Conservation (phyloP, 371 early-diverging fungal genomes). For the Chytridium lagenaria region DNA sequence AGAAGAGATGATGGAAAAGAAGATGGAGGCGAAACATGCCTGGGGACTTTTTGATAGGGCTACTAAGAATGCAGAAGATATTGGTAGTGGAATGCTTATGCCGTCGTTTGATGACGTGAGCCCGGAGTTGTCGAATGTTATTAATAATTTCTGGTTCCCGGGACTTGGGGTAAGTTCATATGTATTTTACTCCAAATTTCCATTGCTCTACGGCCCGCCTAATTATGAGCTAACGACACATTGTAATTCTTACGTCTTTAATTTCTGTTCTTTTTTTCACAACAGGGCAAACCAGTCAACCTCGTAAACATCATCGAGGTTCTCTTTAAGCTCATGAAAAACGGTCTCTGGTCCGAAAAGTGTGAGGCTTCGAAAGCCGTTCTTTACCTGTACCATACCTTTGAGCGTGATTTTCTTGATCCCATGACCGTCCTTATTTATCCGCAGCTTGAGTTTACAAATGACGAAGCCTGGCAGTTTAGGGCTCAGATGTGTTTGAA, state of each 20-base stretch:
- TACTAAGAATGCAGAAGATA: conserved; percentile 11
- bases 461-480: conserved; percentile 48
- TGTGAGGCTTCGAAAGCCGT: conserved; percentile 50
- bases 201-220: no score
- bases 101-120: neutral
- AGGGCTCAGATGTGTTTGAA: conserved; percentile 45
- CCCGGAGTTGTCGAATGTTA: conserved; percentile 34
- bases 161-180: conserved; percentile 40
- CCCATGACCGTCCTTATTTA: conserved; percentile 37
- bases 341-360: conserved; percentile 45
- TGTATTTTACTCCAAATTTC: no score
- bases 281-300: conserved; percentile 42
- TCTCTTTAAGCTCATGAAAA: conserved; percentile 40
- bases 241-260: neutral
- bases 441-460: conserved; percentile 48
- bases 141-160: conserved; percentile 45
- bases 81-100: neutral
- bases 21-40: conserved; percentile 17
- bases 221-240: no score
- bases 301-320: conserved; percentile 44
- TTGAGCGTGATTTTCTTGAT: conserved; percentile 44
- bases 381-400: conserved; percentile 46
- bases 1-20: conserved; percentile 19
- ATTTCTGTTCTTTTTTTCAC: neutral
- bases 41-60: conserved; percentile 15